phyloP scores from a whole-genome alignment of 2,329 filamentous ascomycete species.

The Aspergillus arachidicola region DNA sequence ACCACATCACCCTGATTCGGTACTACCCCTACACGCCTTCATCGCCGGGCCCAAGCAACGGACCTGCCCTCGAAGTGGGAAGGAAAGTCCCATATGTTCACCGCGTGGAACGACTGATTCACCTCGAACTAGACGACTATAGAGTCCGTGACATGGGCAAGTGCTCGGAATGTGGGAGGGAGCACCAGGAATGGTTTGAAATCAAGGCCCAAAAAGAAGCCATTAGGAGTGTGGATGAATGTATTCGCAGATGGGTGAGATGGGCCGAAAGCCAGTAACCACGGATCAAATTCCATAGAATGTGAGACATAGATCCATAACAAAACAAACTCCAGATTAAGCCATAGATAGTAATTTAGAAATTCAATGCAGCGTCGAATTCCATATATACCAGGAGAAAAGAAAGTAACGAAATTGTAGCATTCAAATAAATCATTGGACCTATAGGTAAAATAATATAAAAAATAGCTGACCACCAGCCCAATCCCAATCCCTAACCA shows the following conservation, averaged over 20 bases:
- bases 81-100: slow-evolving; percentile 83
- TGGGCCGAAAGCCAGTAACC: slow-evolving; percentile 66
- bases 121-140: slow-evolving; percentile 75
- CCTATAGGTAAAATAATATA: no score
- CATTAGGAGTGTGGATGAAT: slow-evolving; percentile 69
- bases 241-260: slow-evolving; percentile 80
- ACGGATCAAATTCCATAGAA: neutral
- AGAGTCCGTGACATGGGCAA: slow-evolving; percentile 59
- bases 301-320: neutral
- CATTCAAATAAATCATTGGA: neutral
- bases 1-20: slow-evolving; percentile 81
- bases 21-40: slow-evolving; percentile 76
- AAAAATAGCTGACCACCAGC: neutral
- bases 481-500: neutral
- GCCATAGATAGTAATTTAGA: neutral
- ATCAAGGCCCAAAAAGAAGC: slow-evolving; percentile 73
- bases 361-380: neutral
- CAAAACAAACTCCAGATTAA: neutral
- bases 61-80: slow-evolving; percentile 30
- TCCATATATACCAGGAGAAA: neutral
- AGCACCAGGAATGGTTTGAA: slow-evolving; percentile 95
- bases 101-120: slow-evolving; percentile 85
- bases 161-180: slow-evolving; percentile 77
- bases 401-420: neutral
- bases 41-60: slow-evolving; percentile 16